Evolutionary conservation across 345 rosid species (phyloP).

Genomic region (Trapa incisa): DNA sequence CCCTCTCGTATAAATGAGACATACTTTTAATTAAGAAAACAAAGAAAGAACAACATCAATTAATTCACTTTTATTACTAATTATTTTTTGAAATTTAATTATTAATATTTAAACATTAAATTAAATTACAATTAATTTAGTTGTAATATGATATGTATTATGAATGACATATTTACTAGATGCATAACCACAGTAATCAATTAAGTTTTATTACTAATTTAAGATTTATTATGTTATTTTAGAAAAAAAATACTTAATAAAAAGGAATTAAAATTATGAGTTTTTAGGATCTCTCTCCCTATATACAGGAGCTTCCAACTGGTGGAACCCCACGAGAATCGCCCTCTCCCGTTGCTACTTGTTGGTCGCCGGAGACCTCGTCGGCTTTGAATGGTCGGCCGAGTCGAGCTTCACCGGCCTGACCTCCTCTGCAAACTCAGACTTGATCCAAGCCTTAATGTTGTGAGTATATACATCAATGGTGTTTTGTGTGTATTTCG

Average conservation of each 20-base stretch:
- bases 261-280: no score
- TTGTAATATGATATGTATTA: no score
- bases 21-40: no score
- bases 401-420: background rate
- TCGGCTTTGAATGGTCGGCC: conserved; percentile 22
- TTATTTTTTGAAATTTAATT: background rate
- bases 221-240: background rate
- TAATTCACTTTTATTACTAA: conserved; percentile 15
- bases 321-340: conserved; percentile 47
- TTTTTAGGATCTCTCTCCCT: no score
- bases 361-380: conserved; percentile 10
- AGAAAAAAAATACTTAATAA: conserved; percentile 14
- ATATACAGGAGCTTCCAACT: conserved; percentile 41
- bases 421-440: conserved; percentile 6
- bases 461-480: conserved; percentile 26
- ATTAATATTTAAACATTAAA: no score
- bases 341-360: conserved; percentile 6
- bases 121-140: no score
- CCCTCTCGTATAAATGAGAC: background rate
- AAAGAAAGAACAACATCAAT: background rate
- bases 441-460: conserved; percentile 33
- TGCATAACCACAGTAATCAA: no score
- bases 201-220: no score
- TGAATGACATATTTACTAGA: no score
- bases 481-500: no score